These are phyloP conservation scores for Solanum verrucosum DNA, from an alignment of 257 asterid species.

Conservation along the genomic window DNA sequence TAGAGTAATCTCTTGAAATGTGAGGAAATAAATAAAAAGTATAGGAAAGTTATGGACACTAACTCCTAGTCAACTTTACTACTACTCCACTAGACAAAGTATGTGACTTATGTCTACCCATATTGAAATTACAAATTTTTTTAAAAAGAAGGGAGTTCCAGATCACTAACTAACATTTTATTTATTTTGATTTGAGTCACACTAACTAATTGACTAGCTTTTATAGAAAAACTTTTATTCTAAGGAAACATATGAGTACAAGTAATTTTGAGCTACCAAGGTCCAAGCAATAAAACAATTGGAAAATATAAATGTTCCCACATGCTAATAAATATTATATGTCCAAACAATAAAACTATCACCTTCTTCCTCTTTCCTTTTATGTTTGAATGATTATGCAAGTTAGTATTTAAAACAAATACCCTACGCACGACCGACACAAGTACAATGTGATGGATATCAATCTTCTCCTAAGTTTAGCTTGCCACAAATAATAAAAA, in stretches of 20 bases:
- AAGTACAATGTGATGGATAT: background rate
- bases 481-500: background rate
- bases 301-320: background rate
- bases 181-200: background rate
- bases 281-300: background rate
- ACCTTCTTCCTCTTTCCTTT: background rate
- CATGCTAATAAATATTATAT: background rate
- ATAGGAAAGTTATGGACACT: background rate
- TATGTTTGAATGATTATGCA: background rate
- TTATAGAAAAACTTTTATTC: background rate
- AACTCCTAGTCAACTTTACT: constrained; percentile 24
- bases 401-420: background rate
- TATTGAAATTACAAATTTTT: background rate
- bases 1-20: background rate
- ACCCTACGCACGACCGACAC: background rate
- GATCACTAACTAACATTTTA: background rate
- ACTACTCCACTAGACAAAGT: constrained; percentile 6
- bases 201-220: background rate
- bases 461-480: background rate
- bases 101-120: constrained; percentile 7
- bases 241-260: background rate
- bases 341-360: background rate
- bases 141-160: background rate
- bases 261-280: background rate
- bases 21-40: background rate